Percentiles rank a stretch among this genome's conserved stretches.
These are phyloP conservation scores for Symmetrospora coprosmae DNA, from an alignment of 768 basidiomycete genomes.

Conservation along the genomic window DNA sequence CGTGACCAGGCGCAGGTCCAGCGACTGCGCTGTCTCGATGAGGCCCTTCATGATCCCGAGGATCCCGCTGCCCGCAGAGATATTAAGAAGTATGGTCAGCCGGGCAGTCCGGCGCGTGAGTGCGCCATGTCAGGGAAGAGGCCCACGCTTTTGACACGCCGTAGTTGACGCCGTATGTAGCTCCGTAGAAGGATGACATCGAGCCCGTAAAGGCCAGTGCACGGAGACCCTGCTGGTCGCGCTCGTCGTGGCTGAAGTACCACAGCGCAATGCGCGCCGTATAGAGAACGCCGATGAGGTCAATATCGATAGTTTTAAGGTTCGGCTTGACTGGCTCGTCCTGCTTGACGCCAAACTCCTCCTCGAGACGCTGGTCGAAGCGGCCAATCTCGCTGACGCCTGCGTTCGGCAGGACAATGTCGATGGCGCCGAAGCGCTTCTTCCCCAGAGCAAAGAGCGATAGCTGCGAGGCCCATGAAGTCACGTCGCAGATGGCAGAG, in stretches of 20 bases:
- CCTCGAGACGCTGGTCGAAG: constrained; percentile 19
- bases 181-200: constrained; percentile 18
- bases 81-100: neutral
- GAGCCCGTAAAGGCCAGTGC: constrained; percentile 11
- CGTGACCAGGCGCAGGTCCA: constrained; percentile 7
- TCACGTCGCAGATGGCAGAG: constrained; percentile 7
- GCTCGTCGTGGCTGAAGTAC: constrained; percentile 14
- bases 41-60: constrained; percentile 18
- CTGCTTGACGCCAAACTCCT: constrained; percentile 4
- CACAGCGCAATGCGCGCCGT: constrained; percentile 17
- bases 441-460: neutral
- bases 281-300: constrained; percentile 15
- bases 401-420: constrained; percentile 15
- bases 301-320: constrained; percentile 13
- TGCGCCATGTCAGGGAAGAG: neutral
- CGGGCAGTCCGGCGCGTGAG: neutral
- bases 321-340: constrained; percentile 8
- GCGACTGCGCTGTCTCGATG: constrained; percentile 10
- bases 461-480: constrained; percentile 16
- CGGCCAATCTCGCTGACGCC: constrained; percentile 12
- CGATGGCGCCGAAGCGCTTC: constrained; percentile 15
- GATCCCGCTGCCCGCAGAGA: neutral
- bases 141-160: constrained; percentile 12
- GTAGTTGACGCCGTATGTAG: constrained; percentile 16
- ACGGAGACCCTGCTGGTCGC: constrained; percentile 1